These are phyloP conservation scores for Ramaria sp. DNA, from an alignment of 768 basidiomycete genomes.

Conservation along the genomic window DNA sequence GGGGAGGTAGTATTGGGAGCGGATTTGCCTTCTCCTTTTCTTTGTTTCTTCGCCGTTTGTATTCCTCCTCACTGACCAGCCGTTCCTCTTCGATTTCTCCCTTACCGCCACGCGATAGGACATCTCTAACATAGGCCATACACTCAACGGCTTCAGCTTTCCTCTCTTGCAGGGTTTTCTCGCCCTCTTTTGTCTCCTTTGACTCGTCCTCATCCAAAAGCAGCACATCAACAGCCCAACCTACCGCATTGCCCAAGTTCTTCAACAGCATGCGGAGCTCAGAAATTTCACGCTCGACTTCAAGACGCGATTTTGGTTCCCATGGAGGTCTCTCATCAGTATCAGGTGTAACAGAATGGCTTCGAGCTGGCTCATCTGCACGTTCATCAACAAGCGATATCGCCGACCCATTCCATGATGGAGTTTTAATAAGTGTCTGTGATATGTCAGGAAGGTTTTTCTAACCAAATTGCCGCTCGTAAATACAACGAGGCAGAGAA, in stretches of 20 bases:
- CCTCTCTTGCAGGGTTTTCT: constrained; percentile 30
- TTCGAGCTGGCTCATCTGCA: neutral
- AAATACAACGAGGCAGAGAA: neutral
- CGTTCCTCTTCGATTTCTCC: constrained; percentile 54
- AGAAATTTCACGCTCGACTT: constrained; percentile 54
- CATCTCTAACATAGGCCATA: constrained; percentile 66
- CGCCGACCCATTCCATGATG: constrained; percentile 31
- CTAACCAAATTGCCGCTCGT: constrained; percentile 25
- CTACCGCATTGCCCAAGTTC: constrained; percentile 55
- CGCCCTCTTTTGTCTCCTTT: constrained; percentile 28
- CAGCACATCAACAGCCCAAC: constrained; percentile 66
- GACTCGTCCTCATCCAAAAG: constrained; percentile 35
- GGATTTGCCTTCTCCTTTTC: neutral
- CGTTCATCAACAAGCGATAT: constrained; percentile 59
- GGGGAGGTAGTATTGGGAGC: neutral
- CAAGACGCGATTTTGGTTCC: constrained; percentile 60
- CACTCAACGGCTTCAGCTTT: constrained; percentile 62
- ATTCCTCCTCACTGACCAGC: constrained; percentile 20
- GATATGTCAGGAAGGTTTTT: constrained; percentile 82
- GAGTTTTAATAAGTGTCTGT: constrained; percentile 50
- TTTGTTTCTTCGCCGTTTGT: neutral
- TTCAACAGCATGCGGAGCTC: constrained; percentile 47
- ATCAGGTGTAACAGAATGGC: neutral
- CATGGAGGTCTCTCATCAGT: constrained; percentile 45
- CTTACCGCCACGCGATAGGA: constrained; percentile 41